A percentile compares a stretch with the other conserved stretches of the same genome.
Evolutionary conservation across 2,329 filamentous ascomycete genomes (phyloP).

Genomic region (Aspergillus novoparasiticus): DNA sequence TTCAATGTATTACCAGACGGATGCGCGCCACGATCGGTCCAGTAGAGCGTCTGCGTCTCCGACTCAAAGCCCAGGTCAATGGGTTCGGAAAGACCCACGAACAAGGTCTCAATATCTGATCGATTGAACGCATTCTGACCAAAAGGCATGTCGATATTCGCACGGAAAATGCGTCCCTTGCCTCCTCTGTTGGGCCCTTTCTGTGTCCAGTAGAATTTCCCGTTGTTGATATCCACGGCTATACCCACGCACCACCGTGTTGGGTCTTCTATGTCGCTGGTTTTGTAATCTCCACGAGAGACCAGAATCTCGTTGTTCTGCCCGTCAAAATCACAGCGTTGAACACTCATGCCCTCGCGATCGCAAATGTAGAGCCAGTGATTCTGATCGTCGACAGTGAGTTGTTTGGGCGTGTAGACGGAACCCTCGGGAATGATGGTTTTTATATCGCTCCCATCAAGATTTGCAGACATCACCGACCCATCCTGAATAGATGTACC

Average conservation of each 20-base stretch:
- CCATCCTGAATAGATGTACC: conserved; percentile 42
- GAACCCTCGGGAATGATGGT: conserved; percentile 47
- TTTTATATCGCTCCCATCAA: conserved; percentile 52
- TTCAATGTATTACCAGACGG: conserved; percentile 59
- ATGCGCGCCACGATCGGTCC: conserved; percentile 63
- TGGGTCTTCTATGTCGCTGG: no score
- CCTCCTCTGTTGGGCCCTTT: conserved; percentile 58
- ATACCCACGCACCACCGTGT: conserved; percentile 60
- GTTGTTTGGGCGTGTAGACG: conserved; percentile 54
- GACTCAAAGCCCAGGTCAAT: conserved; percentile 60
- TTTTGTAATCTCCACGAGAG: conserved; percentile 16
- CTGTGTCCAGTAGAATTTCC: conserved; percentile 63
- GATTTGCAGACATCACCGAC: conserved; percentile 45
- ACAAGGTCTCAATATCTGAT: conserved; percentile 48
- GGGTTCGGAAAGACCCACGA: conserved; percentile 54
- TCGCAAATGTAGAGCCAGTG: conserved; percentile 46
- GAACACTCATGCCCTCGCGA: conserved; percentile 45
- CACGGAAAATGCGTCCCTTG: conserved; percentile 58
- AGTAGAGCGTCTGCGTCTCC: conserved; percentile 52
- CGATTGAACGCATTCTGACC: conserved; percentile 38
- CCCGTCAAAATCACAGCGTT: conserved; percentile 41
- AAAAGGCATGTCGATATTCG: conserved; percentile 45
- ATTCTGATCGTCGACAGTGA: conserved; percentile 31
- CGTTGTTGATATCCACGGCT: conserved; percentile 45
- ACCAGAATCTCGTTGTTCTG: conserved; percentile 41